Conservation (phyloP, 75 land plant species). For the Larix kaempferi region DNA sequence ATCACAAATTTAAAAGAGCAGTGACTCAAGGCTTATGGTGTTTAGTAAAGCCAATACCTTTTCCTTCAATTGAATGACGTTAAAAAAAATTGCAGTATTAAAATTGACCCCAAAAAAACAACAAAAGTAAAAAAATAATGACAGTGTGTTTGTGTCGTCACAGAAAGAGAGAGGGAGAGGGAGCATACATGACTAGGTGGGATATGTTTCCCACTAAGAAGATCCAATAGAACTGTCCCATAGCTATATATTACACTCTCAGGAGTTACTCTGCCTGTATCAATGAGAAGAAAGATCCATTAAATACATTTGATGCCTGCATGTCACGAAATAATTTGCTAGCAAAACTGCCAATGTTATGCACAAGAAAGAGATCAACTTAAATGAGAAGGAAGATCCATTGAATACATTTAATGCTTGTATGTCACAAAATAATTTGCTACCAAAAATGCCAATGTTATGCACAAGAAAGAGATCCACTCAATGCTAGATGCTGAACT, state of each 20-base stretch:
- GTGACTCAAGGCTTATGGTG: too few species aligned
- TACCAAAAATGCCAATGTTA: background rate
- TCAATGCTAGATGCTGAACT: too few species aligned
- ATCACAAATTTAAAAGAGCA: too few species aligned
- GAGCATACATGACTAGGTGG: constrained; percentile 75
- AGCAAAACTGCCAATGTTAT: background rate
- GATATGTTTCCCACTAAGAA: constrained; percentile 86
- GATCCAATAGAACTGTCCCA: constrained; percentile 85
- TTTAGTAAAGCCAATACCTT: too few species aligned
- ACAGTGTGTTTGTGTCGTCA: too few species aligned
- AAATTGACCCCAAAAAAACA: too few species aligned
- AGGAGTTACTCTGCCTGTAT: constrained; percentile 80
- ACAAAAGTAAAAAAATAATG: too few species aligned
- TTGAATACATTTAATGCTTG: background rate
- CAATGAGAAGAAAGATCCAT: background rate
- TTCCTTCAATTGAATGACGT: too few species aligned
- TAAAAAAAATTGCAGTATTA: too few species aligned
- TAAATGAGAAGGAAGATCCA: background rate
- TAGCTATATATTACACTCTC: constrained; percentile 95
- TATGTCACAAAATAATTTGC: background rate
- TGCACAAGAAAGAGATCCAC: background rate
- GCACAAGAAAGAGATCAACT: background rate
- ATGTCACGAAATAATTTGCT: background rate
- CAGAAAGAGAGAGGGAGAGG: too few species aligned
- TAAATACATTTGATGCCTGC: background rate